A percentile compares a stretch with the other conserved stretches of the same genome.
Conservation (phyloP, 768 basidiomycete species). For the Pisolithus marmoratus region DNA sequence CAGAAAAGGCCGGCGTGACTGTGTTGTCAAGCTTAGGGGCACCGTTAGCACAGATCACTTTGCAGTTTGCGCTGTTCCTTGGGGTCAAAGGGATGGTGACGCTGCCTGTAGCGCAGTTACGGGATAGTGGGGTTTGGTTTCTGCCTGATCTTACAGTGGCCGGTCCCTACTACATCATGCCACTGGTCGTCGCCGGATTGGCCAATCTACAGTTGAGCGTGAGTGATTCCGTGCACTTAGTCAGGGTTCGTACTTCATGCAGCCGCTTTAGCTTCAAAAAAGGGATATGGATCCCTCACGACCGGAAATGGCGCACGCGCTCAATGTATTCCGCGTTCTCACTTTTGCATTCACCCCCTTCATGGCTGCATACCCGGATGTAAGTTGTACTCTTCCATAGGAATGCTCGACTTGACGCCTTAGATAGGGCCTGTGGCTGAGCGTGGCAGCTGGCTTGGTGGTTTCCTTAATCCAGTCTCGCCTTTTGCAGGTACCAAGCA, state of each 20-base stretch:
- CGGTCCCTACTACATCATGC: conserved; percentile 77
- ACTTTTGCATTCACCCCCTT: conserved; percentile 47
- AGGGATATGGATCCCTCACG: conserved; percentile 48
- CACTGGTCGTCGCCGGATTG: conserved; percentile 47
- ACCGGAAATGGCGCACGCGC: conserved; percentile 57
- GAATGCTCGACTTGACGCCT: neutral
- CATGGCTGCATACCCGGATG: conserved; percentile 58
- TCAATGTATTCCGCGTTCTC: conserved; percentile 62
- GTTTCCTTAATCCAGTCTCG: conserved; percentile 43
- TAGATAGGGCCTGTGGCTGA: conserved; percentile 50
- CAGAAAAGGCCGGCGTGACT: conserved; percentile 61
- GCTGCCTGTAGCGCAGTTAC: conserved; percentile 68
- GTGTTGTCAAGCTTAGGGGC: conserved; percentile 48
- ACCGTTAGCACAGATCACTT: conserved; percentile 65
- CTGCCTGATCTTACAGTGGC: conserved; percentile 71
- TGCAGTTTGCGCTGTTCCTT: conserved; percentile 81
- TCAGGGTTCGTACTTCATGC: neutral
- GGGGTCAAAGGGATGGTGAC: conserved; percentile 67
- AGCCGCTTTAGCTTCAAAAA: conserved; percentile 34
- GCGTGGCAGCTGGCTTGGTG: conserved; percentile 47
- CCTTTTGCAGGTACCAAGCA: conserved; percentile 36
- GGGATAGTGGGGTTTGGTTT: conserved; percentile 67
- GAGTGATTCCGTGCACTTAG: conserved; percentile 18
- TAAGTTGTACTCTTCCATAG: conserved; percentile 31
- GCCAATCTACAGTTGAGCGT: conserved; percentile 72